phyloP scores from a whole-genome alignment of 345 rosid species.

The Eucalyptus fibrosa region DNA sequence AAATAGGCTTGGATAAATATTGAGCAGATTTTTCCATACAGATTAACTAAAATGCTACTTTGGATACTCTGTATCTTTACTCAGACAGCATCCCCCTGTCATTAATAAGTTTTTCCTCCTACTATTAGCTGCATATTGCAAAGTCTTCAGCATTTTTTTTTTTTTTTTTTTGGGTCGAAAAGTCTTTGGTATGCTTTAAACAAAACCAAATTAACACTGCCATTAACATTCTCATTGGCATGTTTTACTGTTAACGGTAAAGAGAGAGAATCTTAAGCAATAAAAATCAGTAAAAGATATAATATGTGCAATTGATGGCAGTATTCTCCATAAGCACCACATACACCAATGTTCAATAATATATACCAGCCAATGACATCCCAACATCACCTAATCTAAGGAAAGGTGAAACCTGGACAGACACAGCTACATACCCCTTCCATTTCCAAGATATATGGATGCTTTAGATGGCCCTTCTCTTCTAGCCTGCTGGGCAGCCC shows the following conservation, averaged over 20 bases:
- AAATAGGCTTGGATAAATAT: not conserved
- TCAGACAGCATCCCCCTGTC: not conserved
- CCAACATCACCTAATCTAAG: not conserved
- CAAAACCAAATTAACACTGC: not conserved
- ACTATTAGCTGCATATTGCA: not conserved
- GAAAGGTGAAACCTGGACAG: not conserved
- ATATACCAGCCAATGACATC: not conserved
- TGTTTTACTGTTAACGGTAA: not conserved
- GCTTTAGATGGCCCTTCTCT: conserved; percentile 85
- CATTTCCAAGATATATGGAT: conserved; percentile 57
- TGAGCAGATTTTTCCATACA: not conserved
- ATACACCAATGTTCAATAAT: not conserved
- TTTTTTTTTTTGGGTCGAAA: not conserved
- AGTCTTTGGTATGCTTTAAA: not conserved
- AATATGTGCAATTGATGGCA: not conserved
- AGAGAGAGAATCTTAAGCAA: not conserved
- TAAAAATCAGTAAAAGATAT: not conserved
- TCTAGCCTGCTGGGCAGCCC: conserved; percentile 43
- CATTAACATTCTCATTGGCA: not conserved
- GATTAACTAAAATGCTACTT: not conserved
- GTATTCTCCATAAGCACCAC: not conserved
- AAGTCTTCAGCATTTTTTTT: not conserved
- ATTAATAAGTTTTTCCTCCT: not conserved
- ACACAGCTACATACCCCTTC: conserved; percentile 41
- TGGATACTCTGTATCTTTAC: not conserved